These are phyloP conservation scores for Casuarina cunninghamiana DNA, from an alignment of 306 rosid genomes.

Conservation along the genomic window DNA sequence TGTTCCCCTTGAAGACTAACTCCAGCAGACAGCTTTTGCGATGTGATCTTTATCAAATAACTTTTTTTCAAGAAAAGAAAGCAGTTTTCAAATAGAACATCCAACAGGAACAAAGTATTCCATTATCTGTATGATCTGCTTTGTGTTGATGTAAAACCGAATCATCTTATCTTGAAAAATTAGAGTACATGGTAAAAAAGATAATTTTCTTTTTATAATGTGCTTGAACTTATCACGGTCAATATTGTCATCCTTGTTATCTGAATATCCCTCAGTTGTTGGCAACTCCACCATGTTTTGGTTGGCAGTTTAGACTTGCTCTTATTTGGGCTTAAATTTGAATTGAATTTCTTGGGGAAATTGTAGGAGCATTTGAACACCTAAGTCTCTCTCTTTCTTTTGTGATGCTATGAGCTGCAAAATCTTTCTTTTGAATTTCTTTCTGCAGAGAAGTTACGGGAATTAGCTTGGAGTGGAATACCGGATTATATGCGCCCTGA, in stretches of 20 bases:
- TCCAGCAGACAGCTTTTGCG: neutral
- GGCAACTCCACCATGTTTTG: neutral
- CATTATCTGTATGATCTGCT: neutral
- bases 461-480: constrained; percentile 94
- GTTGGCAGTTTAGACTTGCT: neutral
- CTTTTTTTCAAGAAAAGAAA: neutral
- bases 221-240: neutral
- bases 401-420: constrained; percentile 2
- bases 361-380: neutral
- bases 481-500: constrained; percentile 95
- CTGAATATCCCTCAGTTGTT: neutral
- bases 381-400: neutral
- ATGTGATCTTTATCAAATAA: constrained; percentile 6
- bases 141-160: neutral
- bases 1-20: neutral
- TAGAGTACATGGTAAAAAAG: neutral
- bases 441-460: constrained; percentile 82
- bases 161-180: neutral
- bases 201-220: neutral
- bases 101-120: neutral
- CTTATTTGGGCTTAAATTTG: neutral
- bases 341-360: neutral
- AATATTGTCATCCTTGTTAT: neutral
- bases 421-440: constrained; percentile 23
- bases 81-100: neutral